Conservation (phyloP, 495 filamentous ascomycete species). For the Aspergillus conjunctus region DNA sequence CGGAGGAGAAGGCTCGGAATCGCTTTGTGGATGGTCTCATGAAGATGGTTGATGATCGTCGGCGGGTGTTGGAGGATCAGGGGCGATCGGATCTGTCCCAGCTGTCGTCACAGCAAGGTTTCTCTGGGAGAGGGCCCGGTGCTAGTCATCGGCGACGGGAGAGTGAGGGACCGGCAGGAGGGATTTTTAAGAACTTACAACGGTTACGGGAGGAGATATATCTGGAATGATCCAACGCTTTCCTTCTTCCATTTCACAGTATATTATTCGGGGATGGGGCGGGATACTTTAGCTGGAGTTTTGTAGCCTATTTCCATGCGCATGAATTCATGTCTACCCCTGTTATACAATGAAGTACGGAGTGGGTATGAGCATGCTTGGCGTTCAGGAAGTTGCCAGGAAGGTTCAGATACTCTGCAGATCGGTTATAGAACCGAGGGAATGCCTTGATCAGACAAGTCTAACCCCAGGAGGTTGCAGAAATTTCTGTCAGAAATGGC, state of each 20-base stretch:
- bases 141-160: constrained; percentile 39
- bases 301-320: too few species aligned
- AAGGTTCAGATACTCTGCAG: too few species aligned
- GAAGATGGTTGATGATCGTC: constrained; percentile 58
- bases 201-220: constrained; percentile 76
- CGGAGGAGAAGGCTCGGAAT: constrained; percentile 82
- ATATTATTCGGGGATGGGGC: constrained; percentile 6
- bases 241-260: background rate
- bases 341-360: too few species aligned
- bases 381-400: too few species aligned
- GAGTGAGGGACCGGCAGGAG: constrained; percentile 61
- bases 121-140: constrained; percentile 12
- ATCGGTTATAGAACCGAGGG: too few species aligned
- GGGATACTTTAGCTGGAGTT: background rate
- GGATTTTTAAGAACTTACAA: constrained; percentile 78
- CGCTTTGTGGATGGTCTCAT: constrained; percentile 81
- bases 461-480: too few species aligned
- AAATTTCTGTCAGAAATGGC: too few species aligned
- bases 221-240: constrained; percentile 39
- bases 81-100: constrained; percentile 44
- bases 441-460: too few species aligned
- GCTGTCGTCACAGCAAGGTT: constrained; percentile 21
- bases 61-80: constrained; percentile 56
- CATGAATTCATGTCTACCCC: too few species aligned
- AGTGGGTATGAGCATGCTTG: too few species aligned